Evolutionary conservation across 768 basidiomycete genomes (phyloP).

Genomic region (Lactarius hengduanensis): DNA sequence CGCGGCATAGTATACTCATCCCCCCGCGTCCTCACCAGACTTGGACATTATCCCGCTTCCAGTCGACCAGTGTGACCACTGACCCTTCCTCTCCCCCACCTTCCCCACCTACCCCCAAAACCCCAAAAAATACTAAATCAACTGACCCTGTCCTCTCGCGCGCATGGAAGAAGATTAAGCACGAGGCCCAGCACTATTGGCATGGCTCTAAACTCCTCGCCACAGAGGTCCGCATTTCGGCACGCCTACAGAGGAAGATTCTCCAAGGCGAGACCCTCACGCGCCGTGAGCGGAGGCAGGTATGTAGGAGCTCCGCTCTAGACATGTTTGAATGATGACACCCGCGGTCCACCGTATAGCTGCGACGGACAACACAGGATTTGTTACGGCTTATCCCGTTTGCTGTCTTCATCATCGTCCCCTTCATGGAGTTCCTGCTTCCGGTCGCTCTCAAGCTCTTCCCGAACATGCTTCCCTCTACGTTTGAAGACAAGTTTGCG

Average conservation of each 20-base stretch:
- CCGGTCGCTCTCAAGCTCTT: slow-evolving; percentile 96
- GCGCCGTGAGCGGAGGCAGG: slow-evolving; percentile 91
- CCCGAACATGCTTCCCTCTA: slow-evolving; percentile 98
- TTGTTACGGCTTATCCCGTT: slow-evolving; percentile 92
- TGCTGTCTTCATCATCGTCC: slow-evolving; percentile 90
- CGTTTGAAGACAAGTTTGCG: slow-evolving; percentile 96
- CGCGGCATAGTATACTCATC: slow-evolving; percentile 24
- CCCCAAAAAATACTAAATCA: slow-evolving; percentile 39
- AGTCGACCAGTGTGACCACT: slow-evolving; percentile 42
- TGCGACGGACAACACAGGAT: slow-evolving; percentile 92
- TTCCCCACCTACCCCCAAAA: slow-evolving; percentile 23
- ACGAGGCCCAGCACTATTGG: slow-evolving; percentile 97
- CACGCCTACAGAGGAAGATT: slow-evolving; percentile 86
- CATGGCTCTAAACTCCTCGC: slow-evolving; percentile 92
- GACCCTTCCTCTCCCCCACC: slow-evolving; percentile 40
- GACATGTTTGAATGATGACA: not conserved
- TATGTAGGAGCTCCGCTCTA: slow-evolving; percentile 34
- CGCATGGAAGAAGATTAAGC: slow-evolving; percentile 91
- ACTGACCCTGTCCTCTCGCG: slow-evolving; percentile 52
- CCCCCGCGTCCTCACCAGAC: slow-evolving; percentile 24
- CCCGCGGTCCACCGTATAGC: slow-evolving; percentile 42
- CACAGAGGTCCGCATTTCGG: slow-evolving; percentile 89
- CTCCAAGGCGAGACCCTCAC: slow-evolving; percentile 90
- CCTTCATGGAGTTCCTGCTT: slow-evolving; percentile 97
- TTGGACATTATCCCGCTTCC: slow-evolving; percentile 9